Conservation (phyloP, 768 basidiomycete genomes). For the Chalciporus chontae region DNA sequence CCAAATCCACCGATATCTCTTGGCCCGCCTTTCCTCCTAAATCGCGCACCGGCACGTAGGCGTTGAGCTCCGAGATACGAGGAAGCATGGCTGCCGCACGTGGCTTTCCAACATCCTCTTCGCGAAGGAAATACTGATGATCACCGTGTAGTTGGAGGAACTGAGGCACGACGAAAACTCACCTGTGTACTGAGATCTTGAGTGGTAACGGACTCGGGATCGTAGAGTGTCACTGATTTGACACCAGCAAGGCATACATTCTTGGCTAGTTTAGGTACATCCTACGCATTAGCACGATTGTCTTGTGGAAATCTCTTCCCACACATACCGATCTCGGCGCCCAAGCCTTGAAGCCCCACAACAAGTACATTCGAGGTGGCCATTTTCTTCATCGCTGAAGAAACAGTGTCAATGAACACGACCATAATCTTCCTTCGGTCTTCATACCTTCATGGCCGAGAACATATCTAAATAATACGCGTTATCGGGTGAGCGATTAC, state of each 20-base stretch:
- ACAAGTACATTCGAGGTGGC: constrained; percentile 93
- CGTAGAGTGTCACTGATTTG: constrained; percentile 93
- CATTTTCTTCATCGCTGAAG: constrained; percentile 98
- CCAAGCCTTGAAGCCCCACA: constrained; percentile 87
- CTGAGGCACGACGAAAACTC: constrained; percentile 20
- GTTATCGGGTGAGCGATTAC: constrained; percentile 18
- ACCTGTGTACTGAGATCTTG: constrained; percentile 94
- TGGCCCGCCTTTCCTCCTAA: constrained; percentile 77
- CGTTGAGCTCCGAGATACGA: constrained; percentile 91
- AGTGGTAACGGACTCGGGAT: constrained; percentile 84
- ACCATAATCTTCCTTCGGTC: not conserved
- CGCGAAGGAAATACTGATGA: constrained; percentile 86
- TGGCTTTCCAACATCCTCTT: constrained; percentile 82
- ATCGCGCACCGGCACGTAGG: constrained; percentile 90
- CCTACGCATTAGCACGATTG: constrained; percentile 6
- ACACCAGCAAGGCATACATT: constrained; percentile 94
- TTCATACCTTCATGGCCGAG: constrained; percentile 88
- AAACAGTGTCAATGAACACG: constrained; percentile 16
- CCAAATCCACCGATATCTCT: constrained; percentile 72
- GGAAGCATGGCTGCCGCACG: constrained; percentile 82
- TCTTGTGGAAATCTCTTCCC: constrained; percentile 10
- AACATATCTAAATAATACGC: constrained; percentile 63
- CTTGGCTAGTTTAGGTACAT: constrained; percentile 56
- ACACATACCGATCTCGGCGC: constrained; percentile 84
- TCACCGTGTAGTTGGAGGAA: constrained; percentile 7